A percentile compares a stretch with the other conserved stretches of the same genome.
phyloP scores from a whole-genome alignment of 2,329 filamentous ascomycete genomes.

The Colletotrichum ledebouriae region DNA sequence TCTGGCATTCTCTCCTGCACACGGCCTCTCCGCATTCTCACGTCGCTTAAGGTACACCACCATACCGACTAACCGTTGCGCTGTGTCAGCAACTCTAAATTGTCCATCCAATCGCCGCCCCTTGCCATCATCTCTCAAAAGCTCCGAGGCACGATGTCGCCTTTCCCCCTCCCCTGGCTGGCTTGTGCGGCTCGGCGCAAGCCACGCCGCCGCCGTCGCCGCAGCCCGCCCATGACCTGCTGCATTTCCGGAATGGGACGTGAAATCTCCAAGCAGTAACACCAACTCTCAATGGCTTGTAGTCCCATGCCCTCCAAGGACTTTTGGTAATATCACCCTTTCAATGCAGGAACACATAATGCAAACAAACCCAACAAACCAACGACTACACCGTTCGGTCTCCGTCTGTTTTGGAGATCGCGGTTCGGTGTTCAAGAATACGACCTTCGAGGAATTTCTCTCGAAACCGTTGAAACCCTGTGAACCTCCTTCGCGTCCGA shows the following conservation, averaged over 20 bases:
- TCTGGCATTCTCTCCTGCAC: background rate
- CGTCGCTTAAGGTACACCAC: constrained; percentile 8
- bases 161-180: background rate
- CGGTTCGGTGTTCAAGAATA: constrained; percentile 1
- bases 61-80: background rate
- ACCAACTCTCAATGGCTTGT: constrained; percentile 3
- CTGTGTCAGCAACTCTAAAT: constrained; percentile 23
- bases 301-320: background rate
- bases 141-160: constrained; percentile 21
- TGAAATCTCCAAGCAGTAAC: too few relatives aligned
- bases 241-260: too few relatives aligned
- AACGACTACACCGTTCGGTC: too few relatives aligned
- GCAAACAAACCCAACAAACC: constrained; percentile 1
- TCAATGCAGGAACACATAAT: constrained; percentile 26
- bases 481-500: constrained; percentile 14
- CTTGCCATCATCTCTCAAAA: background rate
- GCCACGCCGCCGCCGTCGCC: constrained; percentile 16
- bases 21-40: constrained; percentile 8
- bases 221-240: background rate
- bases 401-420: background rate
- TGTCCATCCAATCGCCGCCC: background rate
- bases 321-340: constrained; percentile 2
- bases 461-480: constrained; percentile 40
- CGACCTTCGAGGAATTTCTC: constrained; percentile 30
- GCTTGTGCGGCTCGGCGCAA: constrained; percentile 17